Conservation (phyloP, 2,329 filamentous ascomycete genomes). For the Ceratocystiopsis minuta region DNA sequence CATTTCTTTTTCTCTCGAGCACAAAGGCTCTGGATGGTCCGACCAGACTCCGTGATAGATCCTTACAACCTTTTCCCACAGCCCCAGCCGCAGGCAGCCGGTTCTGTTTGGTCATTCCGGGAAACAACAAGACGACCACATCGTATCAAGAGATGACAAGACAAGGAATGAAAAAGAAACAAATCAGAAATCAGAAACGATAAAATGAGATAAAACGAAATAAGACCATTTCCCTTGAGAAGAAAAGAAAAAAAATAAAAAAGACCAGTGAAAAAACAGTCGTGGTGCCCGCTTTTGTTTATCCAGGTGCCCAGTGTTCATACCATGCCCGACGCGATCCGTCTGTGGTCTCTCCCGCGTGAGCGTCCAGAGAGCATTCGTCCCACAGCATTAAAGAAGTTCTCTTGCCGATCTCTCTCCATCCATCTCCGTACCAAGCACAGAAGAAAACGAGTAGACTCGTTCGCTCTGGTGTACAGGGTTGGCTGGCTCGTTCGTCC, state of each 20-base stretch:
- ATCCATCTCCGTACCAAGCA: slow-evolving; percentile 7
- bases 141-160: not conserved
- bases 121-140: too few species aligned
- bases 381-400: slow-evolving; percentile 12
- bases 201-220: slow-evolving; percentile 1
- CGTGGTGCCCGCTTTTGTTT: slow-evolving; percentile 11
- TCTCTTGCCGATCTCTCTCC: slow-evolving; percentile 13
- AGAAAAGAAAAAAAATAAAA: slow-evolving; percentile 8
- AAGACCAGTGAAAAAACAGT: slow-evolving; percentile 3
- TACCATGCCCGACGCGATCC: slow-evolving; percentile 12
- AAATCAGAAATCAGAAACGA: not conserved
- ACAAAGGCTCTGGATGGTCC: slow-evolving; percentile 2
- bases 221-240: slow-evolving; percentile 5
- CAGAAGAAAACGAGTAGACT: slow-evolving; percentile 4
- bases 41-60: slow-evolving; percentile 10
- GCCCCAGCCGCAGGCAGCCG: too few species aligned
- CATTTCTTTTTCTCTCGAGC: slow-evolving; percentile 1
- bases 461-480: slow-evolving; percentile 4
- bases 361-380: slow-evolving; percentile 14
- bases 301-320: slow-evolving; percentile 17
- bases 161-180: slow-evolving; percentile 1
- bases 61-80: too few species aligned
- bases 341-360: slow-evolving; percentile 11
- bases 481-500: slow-evolving; percentile 7
- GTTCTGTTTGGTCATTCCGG: too few species aligned